Evolutionary conservation across 2,329 filamentous ascomycete species (phyloP).

Genomic region (Huntiella decipiens): DNA sequence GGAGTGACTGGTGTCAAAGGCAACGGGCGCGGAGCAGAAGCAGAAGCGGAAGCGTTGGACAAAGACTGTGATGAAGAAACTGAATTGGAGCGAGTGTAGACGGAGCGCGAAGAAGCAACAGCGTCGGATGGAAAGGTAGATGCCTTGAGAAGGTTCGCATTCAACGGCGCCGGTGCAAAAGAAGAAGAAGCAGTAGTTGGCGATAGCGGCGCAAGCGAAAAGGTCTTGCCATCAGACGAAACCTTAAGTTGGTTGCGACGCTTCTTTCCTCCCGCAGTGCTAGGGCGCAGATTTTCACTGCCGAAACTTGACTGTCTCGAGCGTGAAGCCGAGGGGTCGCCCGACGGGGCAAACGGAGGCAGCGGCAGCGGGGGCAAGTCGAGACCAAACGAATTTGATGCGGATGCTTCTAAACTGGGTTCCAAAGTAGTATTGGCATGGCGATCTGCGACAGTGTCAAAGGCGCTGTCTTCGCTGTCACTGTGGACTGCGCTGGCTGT

Average conservation of each 20-base stretch:
- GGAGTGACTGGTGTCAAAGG: conserved; percentile 2
- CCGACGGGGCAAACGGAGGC: conserved; percentile 5
- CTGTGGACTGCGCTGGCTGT: conserved; percentile 3
- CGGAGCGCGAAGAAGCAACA: conserved; percentile 1
- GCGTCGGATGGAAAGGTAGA: not conserved
- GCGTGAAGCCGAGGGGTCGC: not conserved
- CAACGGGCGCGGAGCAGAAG: conserved; percentile 6
- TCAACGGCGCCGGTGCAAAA: conserved; percentile 12
- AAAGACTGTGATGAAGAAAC: conserved; percentile 1
- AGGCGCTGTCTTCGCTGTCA: not conserved
- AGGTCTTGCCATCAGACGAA: conserved; percentile 36
- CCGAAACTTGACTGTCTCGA: conserved; percentile 4
- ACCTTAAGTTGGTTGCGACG: conserved; percentile 29
- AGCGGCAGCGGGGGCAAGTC: conserved; percentile 3
- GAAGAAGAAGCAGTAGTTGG: conserved; percentile 9
- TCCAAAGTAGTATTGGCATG: conserved; percentile 1
- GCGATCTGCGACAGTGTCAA: conserved; percentile 3
- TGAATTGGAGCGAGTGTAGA: conserved; percentile 6
- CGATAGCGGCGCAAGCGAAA: conserved; percentile 26
- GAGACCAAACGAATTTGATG: conserved; percentile 5
- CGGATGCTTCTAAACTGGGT: conserved; percentile 9
- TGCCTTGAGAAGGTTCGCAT: conserved; percentile 7
- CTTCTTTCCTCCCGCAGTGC: conserved; percentile 9
- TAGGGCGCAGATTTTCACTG: conserved; percentile 4
- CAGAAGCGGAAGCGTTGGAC: not conserved